A percentile compares a stretch with the other conserved stretches of the same genome.
phyloP scores from a whole-genome alignment of 371 early-diverging fungal species.

The Apophysomyces sp. region DNA sequence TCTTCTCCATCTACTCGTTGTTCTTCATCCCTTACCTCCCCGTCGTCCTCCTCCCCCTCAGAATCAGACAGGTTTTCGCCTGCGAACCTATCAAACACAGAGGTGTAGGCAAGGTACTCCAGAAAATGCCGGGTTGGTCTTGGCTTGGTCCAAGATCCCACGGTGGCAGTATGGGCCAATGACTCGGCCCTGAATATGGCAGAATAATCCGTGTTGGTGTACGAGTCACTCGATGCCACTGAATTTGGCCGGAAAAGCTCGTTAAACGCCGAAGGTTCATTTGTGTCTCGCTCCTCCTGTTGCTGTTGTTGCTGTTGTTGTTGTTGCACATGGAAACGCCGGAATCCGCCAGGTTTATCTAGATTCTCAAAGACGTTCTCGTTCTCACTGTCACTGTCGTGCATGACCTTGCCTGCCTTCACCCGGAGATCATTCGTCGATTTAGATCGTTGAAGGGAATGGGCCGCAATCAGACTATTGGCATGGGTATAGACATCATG shows the following conservation, averaged over 20 bases:
- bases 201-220: conserved; percentile 14
- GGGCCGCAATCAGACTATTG: conserved; percentile 22
- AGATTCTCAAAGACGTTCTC: conserved; percentile 36
- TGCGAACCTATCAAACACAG: conserved; percentile 67
- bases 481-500: conserved; percentile 49
- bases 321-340: conserved; percentile 63
- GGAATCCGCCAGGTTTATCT: conserved; percentile 73
- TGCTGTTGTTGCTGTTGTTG: conserved; percentile 34
- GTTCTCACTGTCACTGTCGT: conserved; percentile 16
- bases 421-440: conserved; percentile 20
- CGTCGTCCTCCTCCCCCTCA: conserved; percentile 50
- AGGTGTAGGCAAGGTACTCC: conserved; percentile 64
- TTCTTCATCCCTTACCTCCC: conserved; percentile 37
- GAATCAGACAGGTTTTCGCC: conserved; percentile 71
- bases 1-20: conserved; percentile 19
- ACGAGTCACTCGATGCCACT: conserved; percentile 18
- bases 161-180: conserved; percentile 11
- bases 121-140: conserved; percentile 57
- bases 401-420: conserved; percentile 18
- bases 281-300: neutral
- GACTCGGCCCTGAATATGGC: conserved; percentile 12
- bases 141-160: conserved; percentile 9
- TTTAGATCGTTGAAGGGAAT: conserved; percentile 21
- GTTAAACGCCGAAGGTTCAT: conserved; percentile 19
- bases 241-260: conserved; percentile 38